Evolutionary conservation across 2,329 filamentous ascomycete species (phyloP).

Genomic region (Thelonectria discophora): DNA sequence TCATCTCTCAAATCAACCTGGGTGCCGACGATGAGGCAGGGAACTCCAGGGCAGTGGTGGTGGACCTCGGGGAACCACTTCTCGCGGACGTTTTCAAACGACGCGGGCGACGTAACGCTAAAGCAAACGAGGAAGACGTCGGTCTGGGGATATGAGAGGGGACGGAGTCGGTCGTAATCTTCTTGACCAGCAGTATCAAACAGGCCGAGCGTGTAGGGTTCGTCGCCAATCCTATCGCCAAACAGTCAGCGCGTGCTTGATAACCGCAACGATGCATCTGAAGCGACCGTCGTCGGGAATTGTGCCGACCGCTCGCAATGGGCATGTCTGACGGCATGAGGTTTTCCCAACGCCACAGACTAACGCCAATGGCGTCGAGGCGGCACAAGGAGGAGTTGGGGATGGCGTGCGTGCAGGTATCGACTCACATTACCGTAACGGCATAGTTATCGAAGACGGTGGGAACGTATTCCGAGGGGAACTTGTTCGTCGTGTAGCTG

Average conservation of each 20-base stretch:
- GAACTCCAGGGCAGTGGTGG: slow-evolving; percentile 97
- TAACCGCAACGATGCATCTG: not conserved
- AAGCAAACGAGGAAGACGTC: slow-evolving; percentile 99
- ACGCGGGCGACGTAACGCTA: slow-evolving; percentile 95
- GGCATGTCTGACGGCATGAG: slow-evolving; percentile 14
- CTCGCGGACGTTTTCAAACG: slow-evolving; percentile 98
- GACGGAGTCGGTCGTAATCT: no score
- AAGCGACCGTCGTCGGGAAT: slow-evolving; percentile 17
- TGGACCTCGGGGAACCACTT: slow-evolving; percentile 99
- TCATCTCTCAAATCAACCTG: slow-evolving; percentile 97
- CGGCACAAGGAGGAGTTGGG: slow-evolving; percentile 28
- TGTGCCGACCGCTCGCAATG: slow-evolving; percentile 6
- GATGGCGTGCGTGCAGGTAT: slow-evolving; percentile 32
- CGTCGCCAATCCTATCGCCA: slow-evolving; percentile 87
- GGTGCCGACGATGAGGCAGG: slow-evolving; percentile 96
- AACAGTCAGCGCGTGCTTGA: slow-evolving; percentile 32
- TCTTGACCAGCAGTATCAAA: slow-evolving; percentile 99
- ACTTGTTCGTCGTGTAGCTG: slow-evolving; percentile 99
- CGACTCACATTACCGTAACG: slow-evolving; percentile 96
- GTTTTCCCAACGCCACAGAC: slow-evolving; percentile 16
- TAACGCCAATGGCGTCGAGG: slow-evolving; percentile 22
- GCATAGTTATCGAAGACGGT: slow-evolving; percentile 99
- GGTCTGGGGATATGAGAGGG: slow-evolving; percentile 96
- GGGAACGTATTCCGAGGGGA: slow-evolving; percentile 98
- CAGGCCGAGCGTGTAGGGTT: slow-evolving; percentile 95